Evolutionary conservation across 768 basidiomycete genomes (phyloP).

Genomic region (Nidularia sp.): DNA sequence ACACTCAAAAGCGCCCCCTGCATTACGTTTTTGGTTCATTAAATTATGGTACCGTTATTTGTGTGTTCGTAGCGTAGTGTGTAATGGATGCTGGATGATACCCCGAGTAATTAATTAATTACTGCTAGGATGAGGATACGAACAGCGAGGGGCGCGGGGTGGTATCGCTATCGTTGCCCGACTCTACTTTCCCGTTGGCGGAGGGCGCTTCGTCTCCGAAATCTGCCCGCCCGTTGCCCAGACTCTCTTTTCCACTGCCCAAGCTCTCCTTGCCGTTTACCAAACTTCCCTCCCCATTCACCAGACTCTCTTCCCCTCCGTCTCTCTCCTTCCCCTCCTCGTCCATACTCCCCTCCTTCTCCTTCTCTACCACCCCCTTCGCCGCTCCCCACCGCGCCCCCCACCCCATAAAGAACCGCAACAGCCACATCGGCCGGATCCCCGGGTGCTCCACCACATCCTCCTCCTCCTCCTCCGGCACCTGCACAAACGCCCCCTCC

Average conservation of each 20-base stretch:
- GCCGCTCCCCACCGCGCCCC: conserved; percentile 56
- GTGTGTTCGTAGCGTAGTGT: not conserved
- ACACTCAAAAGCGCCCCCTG: no score
- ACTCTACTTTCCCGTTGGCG: not conserved
- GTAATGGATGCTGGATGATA: not conserved
- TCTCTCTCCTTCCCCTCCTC: not conserved
- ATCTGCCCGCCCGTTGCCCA: no score
- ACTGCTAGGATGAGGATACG: no score
- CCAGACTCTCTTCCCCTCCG: not conserved
- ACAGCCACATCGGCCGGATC: conserved; percentile 73
- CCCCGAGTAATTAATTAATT: not conserved
- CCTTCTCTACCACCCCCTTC: not conserved
- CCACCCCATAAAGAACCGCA: conserved; percentile 77
- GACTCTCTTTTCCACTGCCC: no score
- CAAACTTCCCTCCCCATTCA: no score
- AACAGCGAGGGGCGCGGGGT: not conserved
- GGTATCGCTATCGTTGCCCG: not conserved
- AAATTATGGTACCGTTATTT: no score
- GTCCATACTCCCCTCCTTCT: not conserved
- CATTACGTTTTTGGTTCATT: no score
- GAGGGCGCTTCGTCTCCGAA: not conserved
- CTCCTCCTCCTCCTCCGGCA: conserved; percentile 40
- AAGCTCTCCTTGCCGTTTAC: no score
- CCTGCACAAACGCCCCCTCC: conserved; percentile 18
- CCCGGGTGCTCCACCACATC: conserved; percentile 53